These are phyloP conservation scores for Hypoxylon sp. DNA, from an alignment of 2,329 filamentous ascomycete genomes.

Conservation along the genomic window DNA sequence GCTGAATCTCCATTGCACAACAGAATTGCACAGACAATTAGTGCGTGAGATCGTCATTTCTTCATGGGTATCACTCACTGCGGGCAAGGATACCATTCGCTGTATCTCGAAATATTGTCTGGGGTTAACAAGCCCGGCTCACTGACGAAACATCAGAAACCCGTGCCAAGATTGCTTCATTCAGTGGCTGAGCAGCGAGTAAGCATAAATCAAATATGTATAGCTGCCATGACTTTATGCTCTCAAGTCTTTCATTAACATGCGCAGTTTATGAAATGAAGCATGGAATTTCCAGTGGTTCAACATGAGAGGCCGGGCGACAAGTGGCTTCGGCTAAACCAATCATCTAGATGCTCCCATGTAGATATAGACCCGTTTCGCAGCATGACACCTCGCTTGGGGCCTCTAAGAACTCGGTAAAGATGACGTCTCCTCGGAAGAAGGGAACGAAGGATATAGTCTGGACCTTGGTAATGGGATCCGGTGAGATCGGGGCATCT, in stretches of 20 bases:
- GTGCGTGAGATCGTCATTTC: constrained; percentile 36
- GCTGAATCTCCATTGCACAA: constrained; percentile 1
- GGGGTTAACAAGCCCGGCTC: constrained; percentile 18
- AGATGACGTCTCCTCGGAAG: constrained; percentile 4
- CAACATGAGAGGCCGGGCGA: neutral
- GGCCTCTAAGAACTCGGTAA: neutral
- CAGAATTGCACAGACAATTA: constrained; percentile 35
- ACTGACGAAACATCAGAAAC: constrained; percentile 24
- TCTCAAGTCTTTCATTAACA: neutral
- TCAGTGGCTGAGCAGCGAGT: constrained; percentile 1
- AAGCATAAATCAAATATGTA: neutral
- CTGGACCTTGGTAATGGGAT: constrained; percentile 3
- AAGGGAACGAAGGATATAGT: constrained; percentile 5
- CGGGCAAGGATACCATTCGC: constrained; percentile 31
- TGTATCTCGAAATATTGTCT: constrained; percentile 12
- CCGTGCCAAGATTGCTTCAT: constrained; percentile 1
- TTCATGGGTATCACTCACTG: constrained; percentile 30
- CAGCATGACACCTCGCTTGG: constrained; percentile 12
- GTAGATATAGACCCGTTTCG: neutral
- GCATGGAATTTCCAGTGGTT: neutral
- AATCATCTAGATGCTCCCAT: neutral
- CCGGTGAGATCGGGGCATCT: constrained; percentile 16
- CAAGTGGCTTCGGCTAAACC: neutral
- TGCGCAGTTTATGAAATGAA: neutral
- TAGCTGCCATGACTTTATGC: neutral